Evolutionary conservation across 2,329 filamentous ascomycete genomes (phyloP), one percentile per base, ranked within the genome.

Genomic region (Samsoniella hepiali): DNA sequence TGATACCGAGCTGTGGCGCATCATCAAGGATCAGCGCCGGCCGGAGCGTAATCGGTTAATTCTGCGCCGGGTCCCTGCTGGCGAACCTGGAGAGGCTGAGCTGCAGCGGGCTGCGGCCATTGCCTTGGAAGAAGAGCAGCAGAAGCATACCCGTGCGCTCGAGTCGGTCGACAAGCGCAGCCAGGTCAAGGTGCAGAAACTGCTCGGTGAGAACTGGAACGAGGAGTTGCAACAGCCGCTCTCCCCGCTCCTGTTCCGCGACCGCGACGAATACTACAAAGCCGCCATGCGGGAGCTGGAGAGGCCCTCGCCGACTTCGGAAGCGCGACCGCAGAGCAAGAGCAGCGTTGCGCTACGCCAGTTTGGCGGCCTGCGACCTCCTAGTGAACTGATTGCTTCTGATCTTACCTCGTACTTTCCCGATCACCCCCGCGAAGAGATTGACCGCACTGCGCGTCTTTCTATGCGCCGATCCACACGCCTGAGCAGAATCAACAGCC

Each of bases 321-420:
- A 83, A n/a, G 71, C 77, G 9, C 72, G 74, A 29, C 75, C 70
- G 64, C 75, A 74, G 68, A 73, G 76, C 64, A 57, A 72, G 45
- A 78, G 78, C 64, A 86, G 86, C 71, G 79, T 77, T 36, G 81
- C 87, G 34, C 80, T 93, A 53, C 88, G 90, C 67, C 89, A 90
- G 67, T 98, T 98, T 77, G 95, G 96, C 70, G 94, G 94, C 40
- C 88, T 95, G 67, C 85, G 95, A 69, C 95, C 95, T 22, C 95
- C 95, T 1, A 98, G 94, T 78, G 95, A 99, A 79, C 85, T 99
- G 73, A 99, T 99, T 72, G 94, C 94, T 32, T 96, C 95, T 29
- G 95, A 99, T 73, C 81, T 99, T 65, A 95, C 92, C 1, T 96
- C 93, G 0, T 99, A 98, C 80, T 99, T 99, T 82, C 95, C 95